phyloP scores from a whole-genome alignment of 1,284 basidiomycete species.

The Mycosarcoma maydis region DNA sequence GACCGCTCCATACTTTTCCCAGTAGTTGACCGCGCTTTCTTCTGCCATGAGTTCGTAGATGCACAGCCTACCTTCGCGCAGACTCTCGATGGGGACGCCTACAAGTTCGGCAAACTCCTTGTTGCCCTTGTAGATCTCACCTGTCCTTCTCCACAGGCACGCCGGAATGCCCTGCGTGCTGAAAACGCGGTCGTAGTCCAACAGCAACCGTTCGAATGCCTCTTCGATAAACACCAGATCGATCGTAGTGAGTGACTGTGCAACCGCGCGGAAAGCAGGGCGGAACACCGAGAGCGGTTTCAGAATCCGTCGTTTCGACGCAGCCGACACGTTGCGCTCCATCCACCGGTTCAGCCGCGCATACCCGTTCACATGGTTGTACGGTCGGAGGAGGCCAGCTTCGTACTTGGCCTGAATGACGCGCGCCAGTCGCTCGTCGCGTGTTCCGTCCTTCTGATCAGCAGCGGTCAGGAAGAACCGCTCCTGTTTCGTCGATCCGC shows the following conservation, averaged over 20 bases:
- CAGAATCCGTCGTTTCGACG: slow-evolving; percentile 85
- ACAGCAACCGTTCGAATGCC: slow-evolving; percentile 90
- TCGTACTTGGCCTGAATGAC: slow-evolving; percentile 98
- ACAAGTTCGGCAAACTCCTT: slow-evolving; percentile 90
- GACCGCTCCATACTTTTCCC: slow-evolving; percentile 73
- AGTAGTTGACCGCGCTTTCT: slow-evolving; percentile 95
- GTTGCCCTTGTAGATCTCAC: slow-evolving; percentile 98
- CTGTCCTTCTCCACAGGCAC: slow-evolving; percentile 94
- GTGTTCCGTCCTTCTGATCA: slow-evolving; percentile 88
- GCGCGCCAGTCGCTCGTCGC: slow-evolving; percentile 86
- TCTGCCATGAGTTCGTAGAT: slow-evolving; percentile 84
- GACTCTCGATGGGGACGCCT: slow-evolving; percentile 81
- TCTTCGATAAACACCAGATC: slow-evolving; percentile 88
- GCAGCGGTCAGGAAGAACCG: slow-evolving; percentile 92
- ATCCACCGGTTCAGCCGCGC: slow-evolving; percentile 75
- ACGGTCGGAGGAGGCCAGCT: slow-evolving; percentile 90
- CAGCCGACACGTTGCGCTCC: slow-evolving; percentile 75
- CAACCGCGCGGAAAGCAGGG: slow-evolving; percentile 75
- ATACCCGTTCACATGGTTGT: slow-evolving; percentile 81
- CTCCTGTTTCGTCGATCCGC: slow-evolving; percentile 70
- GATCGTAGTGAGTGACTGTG: slow-evolving; percentile 88
- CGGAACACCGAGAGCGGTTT: slow-evolving; percentile 88
- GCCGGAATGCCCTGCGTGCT: slow-evolving; percentile 82
- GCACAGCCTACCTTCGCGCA: slow-evolving; percentile 87
- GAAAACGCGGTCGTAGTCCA: slow-evolving; percentile 96